phyloP scores from a whole-genome alignment of 2,329 filamentous ascomycete species.

The Xylariaceae sp. region DNA sequence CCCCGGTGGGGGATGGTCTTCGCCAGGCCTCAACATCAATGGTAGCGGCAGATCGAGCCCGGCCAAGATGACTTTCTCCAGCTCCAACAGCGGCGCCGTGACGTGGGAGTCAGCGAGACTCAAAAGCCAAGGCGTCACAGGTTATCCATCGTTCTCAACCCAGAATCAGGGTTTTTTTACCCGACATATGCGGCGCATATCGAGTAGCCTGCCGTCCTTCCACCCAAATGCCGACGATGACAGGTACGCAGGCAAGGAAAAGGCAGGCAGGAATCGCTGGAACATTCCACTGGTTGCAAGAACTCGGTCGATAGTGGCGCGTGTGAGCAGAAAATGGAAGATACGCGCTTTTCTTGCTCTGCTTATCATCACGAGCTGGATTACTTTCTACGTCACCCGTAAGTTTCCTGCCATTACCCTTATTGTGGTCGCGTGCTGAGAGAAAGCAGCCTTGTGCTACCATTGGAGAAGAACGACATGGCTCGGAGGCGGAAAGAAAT shows the following conservation, averaged over 20 bases:
- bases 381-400: constrained; percentile 71
- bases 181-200: constrained; percentile 76
- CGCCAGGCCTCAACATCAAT: constrained; percentile 70
- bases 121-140: constrained; percentile 67
- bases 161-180: constrained; percentile 84
- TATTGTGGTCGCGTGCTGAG: constrained; percentile 18
- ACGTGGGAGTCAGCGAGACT: constrained; percentile 82
- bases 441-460: constrained; percentile 43
- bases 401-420: constrained; percentile 36
- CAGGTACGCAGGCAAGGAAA: constrained; percentile 73
- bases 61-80: constrained; percentile 41
- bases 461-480: constrained; percentile 67
- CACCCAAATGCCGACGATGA: constrained; percentile 37
- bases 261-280: constrained; percentile 57
- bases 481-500: constrained; percentile 83
- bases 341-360: constrained; percentile 57
- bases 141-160: constrained; percentile 75
- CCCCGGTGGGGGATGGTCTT: constrained; percentile 83
- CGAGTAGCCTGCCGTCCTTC: constrained; percentile 73
- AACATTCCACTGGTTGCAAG: constrained; percentile 44
- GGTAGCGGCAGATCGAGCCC: constrained; percentile 67
- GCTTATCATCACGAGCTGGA: constrained; percentile 55
- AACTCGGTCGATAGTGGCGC: constrained; percentile 40
- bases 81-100: constrained; percentile 52
- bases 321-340: constrained; percentile 62